phyloP scores from a whole-genome alignment of 2,329 filamentous ascomycete species.

The Pyrenochaeta sp. region DNA sequence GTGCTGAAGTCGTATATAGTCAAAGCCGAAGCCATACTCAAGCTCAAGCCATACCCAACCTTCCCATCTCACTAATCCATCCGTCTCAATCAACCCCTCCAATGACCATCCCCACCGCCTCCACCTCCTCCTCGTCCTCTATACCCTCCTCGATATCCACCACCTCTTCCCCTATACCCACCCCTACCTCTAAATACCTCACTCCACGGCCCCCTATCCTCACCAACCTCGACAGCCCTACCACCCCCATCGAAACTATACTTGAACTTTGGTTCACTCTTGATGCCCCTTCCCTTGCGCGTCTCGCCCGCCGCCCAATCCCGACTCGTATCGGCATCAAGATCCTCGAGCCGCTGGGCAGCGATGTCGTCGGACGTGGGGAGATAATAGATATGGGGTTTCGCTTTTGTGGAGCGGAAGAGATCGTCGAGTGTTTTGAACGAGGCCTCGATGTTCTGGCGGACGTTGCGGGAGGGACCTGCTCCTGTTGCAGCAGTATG shows the following conservation, averaged over 20 bases:
- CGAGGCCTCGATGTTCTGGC: conserved; percentile 32
- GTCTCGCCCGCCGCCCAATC: conserved; percentile 49
- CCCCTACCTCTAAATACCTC: conserved; percentile 28
- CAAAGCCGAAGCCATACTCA: not conserved
- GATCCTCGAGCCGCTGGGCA: conserved; percentile 67
- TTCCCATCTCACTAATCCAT: too few relatives aligned
- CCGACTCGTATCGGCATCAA: conserved; percentile 56
- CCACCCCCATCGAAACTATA: conserved; percentile 55
- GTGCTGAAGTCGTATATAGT: too few relatives aligned
- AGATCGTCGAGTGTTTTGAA: conserved; percentile 67
- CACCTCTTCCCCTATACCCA: conserved; percentile 19
- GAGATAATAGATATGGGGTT: conserved; percentile 70
- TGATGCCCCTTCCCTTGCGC: conserved; percentile 39
- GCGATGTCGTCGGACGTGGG: conserved; percentile 72
- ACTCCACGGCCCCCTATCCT: conserved; percentile 40
- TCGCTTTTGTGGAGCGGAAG: conserved; percentile 66
- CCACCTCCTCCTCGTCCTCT: conserved; percentile 13
- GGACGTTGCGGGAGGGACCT: conserved; percentile 14
- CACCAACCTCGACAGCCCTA: conserved; percentile 52
- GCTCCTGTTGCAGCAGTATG: conserved; percentile 7
- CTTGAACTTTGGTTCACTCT: conserved; percentile 45
- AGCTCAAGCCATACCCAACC: too few relatives aligned
- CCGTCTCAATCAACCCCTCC: conserved; percentile 15
- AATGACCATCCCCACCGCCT: conserved; percentile 3
- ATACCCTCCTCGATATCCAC: conserved; percentile 19